Conservation (phyloP, 192 early-diverging fungal genomes). For the Linnemannia schmuckeri region DNA sequence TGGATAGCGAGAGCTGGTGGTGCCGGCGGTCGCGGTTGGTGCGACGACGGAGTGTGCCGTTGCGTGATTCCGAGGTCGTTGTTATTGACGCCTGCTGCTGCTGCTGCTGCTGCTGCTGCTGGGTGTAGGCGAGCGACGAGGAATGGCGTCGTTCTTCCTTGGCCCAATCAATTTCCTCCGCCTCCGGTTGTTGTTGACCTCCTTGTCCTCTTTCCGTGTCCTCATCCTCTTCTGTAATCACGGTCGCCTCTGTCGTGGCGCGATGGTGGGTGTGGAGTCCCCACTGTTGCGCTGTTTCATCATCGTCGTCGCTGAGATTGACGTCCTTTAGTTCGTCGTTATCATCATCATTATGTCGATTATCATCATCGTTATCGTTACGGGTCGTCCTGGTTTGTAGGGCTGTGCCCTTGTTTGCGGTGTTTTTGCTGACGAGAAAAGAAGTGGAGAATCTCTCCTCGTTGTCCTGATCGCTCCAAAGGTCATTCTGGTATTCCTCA, state of each 20-base stretch:
- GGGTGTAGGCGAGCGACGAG: background rate
- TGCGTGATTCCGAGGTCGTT: background rate
- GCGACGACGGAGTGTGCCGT: background rate
- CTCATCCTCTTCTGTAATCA: background rate
- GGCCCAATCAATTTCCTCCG: slow-evolving; percentile 40
- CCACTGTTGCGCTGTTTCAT: background rate
- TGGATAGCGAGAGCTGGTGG: background rate
- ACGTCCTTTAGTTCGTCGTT: background rate
- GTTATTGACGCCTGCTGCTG: background rate
- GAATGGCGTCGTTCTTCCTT: slow-evolving; percentile 20
- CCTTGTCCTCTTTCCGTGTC: background rate
- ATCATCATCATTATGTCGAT: background rate
- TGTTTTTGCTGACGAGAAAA: background rate
- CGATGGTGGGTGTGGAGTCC: background rate
- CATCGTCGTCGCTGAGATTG: background rate
- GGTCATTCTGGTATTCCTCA: background rate
- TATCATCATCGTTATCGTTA: slow-evolving; percentile 14
- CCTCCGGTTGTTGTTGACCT: background rate
- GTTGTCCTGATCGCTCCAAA: background rate
- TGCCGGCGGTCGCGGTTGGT: background rate
- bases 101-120: background rate
- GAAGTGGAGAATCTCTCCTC: background rate
- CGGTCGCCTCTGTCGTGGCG: background rate
- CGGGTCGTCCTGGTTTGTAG: background rate
- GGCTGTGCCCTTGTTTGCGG: background rate